Evolutionary conservation across 2,329 filamentous ascomycete species (phyloP).

Genomic region (Botryotinia narcissicola): DNA sequence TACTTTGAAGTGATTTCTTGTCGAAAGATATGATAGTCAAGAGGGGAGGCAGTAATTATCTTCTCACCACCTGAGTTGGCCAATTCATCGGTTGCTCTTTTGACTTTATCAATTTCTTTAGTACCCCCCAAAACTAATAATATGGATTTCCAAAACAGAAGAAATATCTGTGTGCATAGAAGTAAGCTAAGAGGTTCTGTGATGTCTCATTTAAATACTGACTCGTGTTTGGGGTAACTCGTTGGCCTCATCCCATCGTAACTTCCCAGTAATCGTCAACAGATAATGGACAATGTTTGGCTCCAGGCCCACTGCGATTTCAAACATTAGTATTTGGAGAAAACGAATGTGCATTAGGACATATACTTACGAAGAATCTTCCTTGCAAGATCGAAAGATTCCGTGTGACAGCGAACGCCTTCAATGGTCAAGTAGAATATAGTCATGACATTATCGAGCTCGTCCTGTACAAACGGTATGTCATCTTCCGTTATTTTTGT

Average conservation of each 20-base stretch:
- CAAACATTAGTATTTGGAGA: constrained; percentile 29
- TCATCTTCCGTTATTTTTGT: constrained; percentile 36
- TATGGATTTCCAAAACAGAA: constrained; percentile 90
- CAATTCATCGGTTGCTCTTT: constrained; percentile 64
- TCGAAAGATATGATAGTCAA: constrained; percentile 94
- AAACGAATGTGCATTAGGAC: neutral
- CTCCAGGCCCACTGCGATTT: constrained; percentile 49
- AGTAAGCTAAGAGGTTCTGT: constrained; percentile 28
- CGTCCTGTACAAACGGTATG: constrained; percentile 48
- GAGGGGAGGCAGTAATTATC: constrained; percentile 83
- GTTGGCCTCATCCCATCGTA: constrained; percentile 71
- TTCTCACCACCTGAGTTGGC: constrained; percentile 51
- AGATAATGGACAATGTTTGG: constrained; percentile 71
- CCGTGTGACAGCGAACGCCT: constrained; percentile 51
- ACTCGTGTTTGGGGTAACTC: constrained; percentile 63
- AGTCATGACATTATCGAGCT: constrained; percentile 61
- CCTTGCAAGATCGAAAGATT: constrained; percentile 43
- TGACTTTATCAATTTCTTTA: constrained; percentile 68
- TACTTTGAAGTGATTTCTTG: constrained; percentile 98
- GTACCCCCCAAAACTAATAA: constrained; percentile 82
- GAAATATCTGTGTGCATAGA: constrained; percentile 55
- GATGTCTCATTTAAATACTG: constrained; percentile 37
- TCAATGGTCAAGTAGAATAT: constrained; percentile 61
- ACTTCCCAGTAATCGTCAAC: constrained; percentile 63
- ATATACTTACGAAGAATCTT: constrained; percentile 49